Evolutionary conservation across 371 early-diverging fungal genomes (phyloP), one percentile per base, ranked within the genome.

Genomic region (Mortierella sp.): DNA sequence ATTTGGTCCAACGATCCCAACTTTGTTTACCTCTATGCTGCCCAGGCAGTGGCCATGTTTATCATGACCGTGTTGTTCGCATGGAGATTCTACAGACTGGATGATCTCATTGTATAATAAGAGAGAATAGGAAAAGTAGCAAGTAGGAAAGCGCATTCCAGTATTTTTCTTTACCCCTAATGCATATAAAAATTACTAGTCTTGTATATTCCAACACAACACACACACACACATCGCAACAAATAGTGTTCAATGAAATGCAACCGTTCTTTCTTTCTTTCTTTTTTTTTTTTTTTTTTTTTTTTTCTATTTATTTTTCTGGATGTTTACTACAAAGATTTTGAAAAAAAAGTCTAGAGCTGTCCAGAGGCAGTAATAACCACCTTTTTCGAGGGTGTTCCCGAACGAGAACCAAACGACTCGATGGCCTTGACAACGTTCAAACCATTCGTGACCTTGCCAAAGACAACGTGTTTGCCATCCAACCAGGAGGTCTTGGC

Each of bases 401-500:
- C 66, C 26, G 47, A 28, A 11, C 43, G 21, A 57, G 71, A 51
- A 53, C 79, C 79, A 11, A 46, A 15, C n/a, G 43, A 28, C 79
- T 81, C 81, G 48, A 83, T 77, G 15, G 21, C 18, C 25, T 47
- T 1, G 52, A 83, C 81, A n/a, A 83, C 7, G 4, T 74, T 62
- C 70, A 74, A 15, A 67, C 83, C 85, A 74, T 93, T 89, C 60
- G 85, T 80, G 26, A 99, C 99, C 46, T 83, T 51, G 62, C 99
- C 99, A 84, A 99, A 99, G 47, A 99, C 99, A 68, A 97, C 97
- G 90, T 99, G 99, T 89, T 96, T 97, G 75, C 96, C 96, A 86
- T 99, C 98, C 74, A 99, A 92, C 99, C 98, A 98, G 28, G 89
- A 61, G 52, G 92, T 89, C 82, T 83, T 79, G 67, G 84, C 91